These are phyloP conservation scores for Diplodia seriata DNA, from an alignment of 2,329 filamentous ascomycete genomes.

Conservation along the genomic window DNA sequence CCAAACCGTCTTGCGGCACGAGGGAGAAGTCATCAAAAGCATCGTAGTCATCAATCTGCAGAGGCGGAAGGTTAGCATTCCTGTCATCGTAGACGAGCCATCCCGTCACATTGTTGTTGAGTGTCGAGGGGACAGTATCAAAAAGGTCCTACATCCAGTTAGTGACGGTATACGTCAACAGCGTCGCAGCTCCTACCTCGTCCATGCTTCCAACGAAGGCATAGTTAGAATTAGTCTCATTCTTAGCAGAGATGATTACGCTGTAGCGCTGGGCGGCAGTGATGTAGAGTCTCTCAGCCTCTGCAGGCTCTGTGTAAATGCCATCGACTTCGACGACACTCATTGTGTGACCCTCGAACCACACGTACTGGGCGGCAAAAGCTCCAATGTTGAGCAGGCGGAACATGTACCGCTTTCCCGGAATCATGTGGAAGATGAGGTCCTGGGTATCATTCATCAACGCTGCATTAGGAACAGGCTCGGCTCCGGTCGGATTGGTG, in stretches of 20 bases:
- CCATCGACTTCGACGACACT: conserved; percentile 74
- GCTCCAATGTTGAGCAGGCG: conserved; percentile 74
- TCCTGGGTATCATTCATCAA: conserved; percentile 69
- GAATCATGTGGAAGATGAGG: conserved; percentile 53
- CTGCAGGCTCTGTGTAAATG: conserved; percentile 66
- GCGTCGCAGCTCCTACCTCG: conserved; percentile 41
- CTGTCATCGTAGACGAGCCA: conserved; percentile 63
- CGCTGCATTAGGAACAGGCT: conserved; percentile 70
- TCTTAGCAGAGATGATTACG: conserved; percentile 67
- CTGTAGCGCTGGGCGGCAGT: conserved; percentile 76
- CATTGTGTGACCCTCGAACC: conserved; percentile 71
- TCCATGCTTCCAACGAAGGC: conserved; percentile 65
- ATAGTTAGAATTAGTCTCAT: conserved; percentile 61
- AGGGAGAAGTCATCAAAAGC: conserved; percentile 77
- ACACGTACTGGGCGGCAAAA: conserved; percentile 75
- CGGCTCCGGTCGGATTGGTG: conserved; percentile 64
- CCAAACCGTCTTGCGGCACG: conserved; percentile 70
- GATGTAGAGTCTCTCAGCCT: conserved; percentile 68
- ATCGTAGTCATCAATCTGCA: conserved; percentile 65
- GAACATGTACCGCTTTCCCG: conserved; percentile 67
- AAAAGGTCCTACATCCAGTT: conserved; percentile 58
- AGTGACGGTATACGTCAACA: neutral
- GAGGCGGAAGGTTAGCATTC: conserved; percentile 57
- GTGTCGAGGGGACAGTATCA: conserved; percentile 67
- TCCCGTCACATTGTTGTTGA: conserved; percentile 69